Base-by-base conservation (phyloP, 352 stramenopile genomes). In the Globisporangium carolinianum region DNA sequence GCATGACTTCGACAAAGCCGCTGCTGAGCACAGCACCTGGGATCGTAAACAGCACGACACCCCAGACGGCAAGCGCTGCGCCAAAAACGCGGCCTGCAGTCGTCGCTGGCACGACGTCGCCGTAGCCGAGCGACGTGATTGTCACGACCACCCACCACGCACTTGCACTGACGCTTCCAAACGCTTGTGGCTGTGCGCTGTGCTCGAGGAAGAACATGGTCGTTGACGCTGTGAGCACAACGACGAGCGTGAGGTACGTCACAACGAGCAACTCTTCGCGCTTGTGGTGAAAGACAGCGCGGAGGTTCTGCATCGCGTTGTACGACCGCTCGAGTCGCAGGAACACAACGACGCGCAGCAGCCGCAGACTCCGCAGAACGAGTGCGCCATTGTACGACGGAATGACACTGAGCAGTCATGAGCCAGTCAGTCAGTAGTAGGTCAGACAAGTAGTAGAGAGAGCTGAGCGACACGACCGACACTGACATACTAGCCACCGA, bases 171-270 rank as follows among this genome's bases (percentile, higher is more conserved):
- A 87, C 72, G 62, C 56, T 81, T 5, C 76, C 71, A 45, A 86
- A 86, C 6, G 75, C 57, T 8, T 53, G 65, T 3, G 77, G 76
- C 56, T 87, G 76, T 3, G 69, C 67, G 24, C 54, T 42, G 53
- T 83, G 71, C 65, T 87, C 76, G 32, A 87, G 51, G 42, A 86
- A 87, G 62, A 80, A 86, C 59, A 87, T 84, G 48, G 79, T 61
- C 41, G 80, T 73, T 6, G 77, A 83, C n/a, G 73, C 70, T 7
- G 74, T 79, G 43, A 87, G 70, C 17, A 87, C 62, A 7, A 86
- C 56, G 17, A 87, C 61, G 6, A 68, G 64, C 5, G 74, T 81
- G 35, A 87, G 63, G 51, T 86, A 87, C 48, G 72, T 67, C 32
- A 87, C 72, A 4, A 87, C 76, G 9, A 83, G 52, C 15, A 87